Evolutionary conservation across 345 rosid genomes (phyloP), one percentile per base, ranked within the genome.

Genomic region (Ailanthus altissimus): DNA sequence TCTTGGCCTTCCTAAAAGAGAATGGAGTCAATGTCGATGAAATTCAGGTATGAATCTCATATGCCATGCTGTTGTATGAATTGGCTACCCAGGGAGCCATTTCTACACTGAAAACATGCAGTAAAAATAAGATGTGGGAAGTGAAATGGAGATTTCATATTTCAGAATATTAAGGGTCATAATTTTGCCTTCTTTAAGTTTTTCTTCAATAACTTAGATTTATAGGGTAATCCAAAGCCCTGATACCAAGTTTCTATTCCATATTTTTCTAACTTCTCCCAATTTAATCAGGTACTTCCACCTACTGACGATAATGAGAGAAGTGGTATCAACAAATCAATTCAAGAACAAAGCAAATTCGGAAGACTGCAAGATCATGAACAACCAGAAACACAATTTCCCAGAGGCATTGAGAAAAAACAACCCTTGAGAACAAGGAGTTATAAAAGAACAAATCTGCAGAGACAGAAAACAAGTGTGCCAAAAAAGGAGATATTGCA

Each of bases 1-100:
- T 83, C 78, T 67, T 81, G 56, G 40, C 77, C 26, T 84, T 79
- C 77, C 78, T 87, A 32, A 67, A 78, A 73, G 84, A 84, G 32
- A 83, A 71, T 8, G 85, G 81, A 49, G 74, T 77, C 60, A 73
- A 81, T 50, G 64, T 81, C 28, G 82, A 80, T 3, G 76, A 81
- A 75, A 78, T 87, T 46, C 72, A 83, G 84, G 87, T 79, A 74
- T 32, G 59, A 47, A 80, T 26, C 65, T 72, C 21, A 21, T 38
- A 50, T 3, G 58, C 71, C 57, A 43, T 60, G 32, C 11, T 47
- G 28, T 61, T 26, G 13, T 28, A 21, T n/a, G 8, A 65, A 20
- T 26, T 12, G 64, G 18, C 18, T 46, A 59, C 13, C 72, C 51
- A 45, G 50, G 62, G 8, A 18, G 67, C 32, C 50, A 57, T 28